A percentile compares a stretch with the other conserved stretches of the same genome.
phyloP scores from a whole-genome alignment of 805 yeast genomes.

The Hanseniaspora guilliermondii region DNA sequence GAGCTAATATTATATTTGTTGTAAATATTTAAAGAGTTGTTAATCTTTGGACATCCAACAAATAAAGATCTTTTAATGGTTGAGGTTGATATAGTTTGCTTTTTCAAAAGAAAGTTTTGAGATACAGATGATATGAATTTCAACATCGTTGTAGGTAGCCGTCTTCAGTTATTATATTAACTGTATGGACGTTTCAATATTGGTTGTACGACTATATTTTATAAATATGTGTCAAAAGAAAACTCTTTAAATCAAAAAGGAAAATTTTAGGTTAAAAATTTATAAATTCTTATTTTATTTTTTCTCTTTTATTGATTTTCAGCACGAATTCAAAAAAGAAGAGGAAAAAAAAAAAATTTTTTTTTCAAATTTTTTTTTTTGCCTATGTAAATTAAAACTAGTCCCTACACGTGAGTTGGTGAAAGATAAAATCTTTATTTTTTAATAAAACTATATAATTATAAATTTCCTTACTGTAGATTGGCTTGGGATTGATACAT shows the following conservation, averaged over 20 bases:
- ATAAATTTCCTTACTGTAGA: conserved; percentile 4
- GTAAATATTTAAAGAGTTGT: not conserved
- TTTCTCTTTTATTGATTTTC: too few species aligned
- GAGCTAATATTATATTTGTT: not conserved
- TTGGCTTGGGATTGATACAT: conserved; percentile 63
- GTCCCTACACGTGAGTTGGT: not conserved
- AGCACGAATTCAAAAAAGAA: too few species aligned
- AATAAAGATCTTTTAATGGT: not conserved
- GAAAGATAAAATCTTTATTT: not conserved
- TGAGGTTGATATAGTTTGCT: not conserved
- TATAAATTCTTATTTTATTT: too few species aligned
- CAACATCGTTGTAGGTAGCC: not conserved
- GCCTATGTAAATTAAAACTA: not conserved
- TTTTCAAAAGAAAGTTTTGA: not conserved
- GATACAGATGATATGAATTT: not conserved
- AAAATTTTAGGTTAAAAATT: too few species aligned
- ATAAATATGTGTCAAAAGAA: too few species aligned
- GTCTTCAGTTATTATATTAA: not conserved
- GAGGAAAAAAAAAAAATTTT: too few species aligned
- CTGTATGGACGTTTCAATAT: not conserved
- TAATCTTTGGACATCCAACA: not conserved
- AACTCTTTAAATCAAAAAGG: too few species aligned
- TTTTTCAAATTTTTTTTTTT: too few species aligned
- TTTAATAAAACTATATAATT: not conserved
- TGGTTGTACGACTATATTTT: too few species aligned